Conservation (phyloP, 1,284 basidiomycete species). For the Fomitopsis betulina region DNA sequence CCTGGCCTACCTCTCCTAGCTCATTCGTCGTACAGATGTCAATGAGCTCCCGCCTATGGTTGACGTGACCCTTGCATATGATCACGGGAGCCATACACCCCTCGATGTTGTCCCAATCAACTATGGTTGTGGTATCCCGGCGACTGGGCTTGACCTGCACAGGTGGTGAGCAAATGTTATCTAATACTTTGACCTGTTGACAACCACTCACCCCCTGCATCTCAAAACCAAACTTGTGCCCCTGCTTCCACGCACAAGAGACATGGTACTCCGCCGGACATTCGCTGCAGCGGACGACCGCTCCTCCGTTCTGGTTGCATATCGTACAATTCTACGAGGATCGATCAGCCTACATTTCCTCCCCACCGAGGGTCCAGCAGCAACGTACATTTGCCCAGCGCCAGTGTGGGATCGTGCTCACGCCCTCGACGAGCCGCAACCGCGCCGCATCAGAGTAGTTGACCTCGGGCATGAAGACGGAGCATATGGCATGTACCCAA, state of each 20-base stretch:
- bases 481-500: conserved; percentile 90
- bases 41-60: conserved; percentile 62
- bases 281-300: conserved; percentile 80
- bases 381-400: conserved; percentile 60
- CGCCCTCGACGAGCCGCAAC: conserved; percentile 82
- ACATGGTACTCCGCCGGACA: conserved; percentile 82
- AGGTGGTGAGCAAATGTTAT: conserved; percentile 5
- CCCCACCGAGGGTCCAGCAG: too few relatives aligned
- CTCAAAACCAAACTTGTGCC: conserved; percentile 87
- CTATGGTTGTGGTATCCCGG: conserved; percentile 58
- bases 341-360: neutral
- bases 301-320: conserved; percentile 65
- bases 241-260: conserved; percentile 85
- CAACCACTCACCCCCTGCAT: conserved; percentile 63
- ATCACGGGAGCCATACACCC: conserved; percentile 82
- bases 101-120: conserved; percentile 83
- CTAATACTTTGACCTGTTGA: conserved; percentile 5
- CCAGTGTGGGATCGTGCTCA: conserved; percentile 65
- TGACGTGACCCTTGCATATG: conserved; percentile 81
- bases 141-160: conserved; percentile 69
- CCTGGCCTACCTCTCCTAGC: conserved; percentile 58
- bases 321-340: conserved; percentile 53
- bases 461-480: conserved; percentile 84
- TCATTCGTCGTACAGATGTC: conserved; percentile 85
- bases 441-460: conserved; percentile 70